These are phyloP conservation scores for Podila clonocystis DNA, from an alignment of 192 early-diverging fungal genomes.

Conservation along the genomic window DNA sequence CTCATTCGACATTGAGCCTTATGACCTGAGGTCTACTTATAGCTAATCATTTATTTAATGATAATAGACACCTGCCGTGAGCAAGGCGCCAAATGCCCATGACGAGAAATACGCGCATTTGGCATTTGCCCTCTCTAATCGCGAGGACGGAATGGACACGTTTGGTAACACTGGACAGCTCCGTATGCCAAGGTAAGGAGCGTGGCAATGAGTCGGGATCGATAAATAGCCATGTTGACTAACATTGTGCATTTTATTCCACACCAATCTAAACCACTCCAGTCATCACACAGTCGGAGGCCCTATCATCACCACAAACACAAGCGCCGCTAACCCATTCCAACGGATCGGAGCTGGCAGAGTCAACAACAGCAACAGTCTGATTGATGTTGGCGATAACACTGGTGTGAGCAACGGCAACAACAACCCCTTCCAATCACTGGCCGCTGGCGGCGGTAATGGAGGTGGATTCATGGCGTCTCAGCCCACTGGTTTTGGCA, in stretches of 20 bases:
- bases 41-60: background rate
- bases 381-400: background rate
- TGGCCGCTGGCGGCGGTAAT: background rate
- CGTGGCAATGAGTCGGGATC: background rate
- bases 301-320: constrained; percentile 12
- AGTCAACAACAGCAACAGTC: background rate
- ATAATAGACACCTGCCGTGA: background rate
- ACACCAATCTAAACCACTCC: background rate
- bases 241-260: background rate
- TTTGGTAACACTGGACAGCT: constrained; percentile 51
- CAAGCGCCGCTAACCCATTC: constrained; percentile 27
- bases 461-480: constrained; percentile 7
- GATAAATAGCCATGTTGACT: background rate
- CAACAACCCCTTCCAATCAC: constrained; percentile 30
- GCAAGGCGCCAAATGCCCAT: constrained; percentile 15
- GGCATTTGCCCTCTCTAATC: constrained; percentile 33
- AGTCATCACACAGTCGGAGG: constrained; percentile 21
- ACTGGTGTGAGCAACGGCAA: background rate
- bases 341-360: constrained; percentile 7
- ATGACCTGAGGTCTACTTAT: background rate
- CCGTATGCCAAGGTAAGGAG: constrained; percentile 36
- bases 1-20: background rate
- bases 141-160: constrained; percentile 66
- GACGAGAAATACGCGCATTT: constrained; percentile 46
- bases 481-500: constrained; percentile 10